phyloP scores from a whole-genome alignment of 495 filamentous ascomycete species.

The Tuber magnatum region DNA sequence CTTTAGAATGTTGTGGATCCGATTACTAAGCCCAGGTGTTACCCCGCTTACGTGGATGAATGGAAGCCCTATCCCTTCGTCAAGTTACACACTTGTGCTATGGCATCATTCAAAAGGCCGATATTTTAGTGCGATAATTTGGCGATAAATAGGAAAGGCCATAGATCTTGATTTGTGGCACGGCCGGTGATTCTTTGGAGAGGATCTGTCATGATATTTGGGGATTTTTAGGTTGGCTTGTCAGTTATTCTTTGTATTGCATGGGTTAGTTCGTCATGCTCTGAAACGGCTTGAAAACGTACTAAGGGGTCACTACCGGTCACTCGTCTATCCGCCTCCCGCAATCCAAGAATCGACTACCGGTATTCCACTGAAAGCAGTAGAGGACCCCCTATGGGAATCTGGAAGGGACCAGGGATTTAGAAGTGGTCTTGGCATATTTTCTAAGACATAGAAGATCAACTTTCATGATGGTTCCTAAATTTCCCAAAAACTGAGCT shows the following conservation, averaged over 20 bases:
- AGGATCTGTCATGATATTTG: neutral
- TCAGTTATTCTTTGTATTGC: neutral
- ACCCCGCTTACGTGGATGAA: neutral
- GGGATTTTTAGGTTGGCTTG: neutral
- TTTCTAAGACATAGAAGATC: too few species aligned
- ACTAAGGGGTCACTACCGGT: neutral
- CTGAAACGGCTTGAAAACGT: neutral
- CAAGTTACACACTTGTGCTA: neutral
- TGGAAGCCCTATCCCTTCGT: neutral
- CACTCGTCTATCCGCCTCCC: neutral
- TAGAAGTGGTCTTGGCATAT: too few species aligned
- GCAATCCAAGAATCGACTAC: neutral
- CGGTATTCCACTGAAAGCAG: neutral
- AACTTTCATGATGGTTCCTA: too few species aligned
- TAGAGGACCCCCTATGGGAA: neutral
- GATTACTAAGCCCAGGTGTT: slow-evolving; percentile 26
- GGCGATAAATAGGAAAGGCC: neutral
- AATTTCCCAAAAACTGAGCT: too few species aligned
- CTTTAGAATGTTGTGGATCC: slow-evolving; percentile 7
- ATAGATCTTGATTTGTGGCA: neutral
- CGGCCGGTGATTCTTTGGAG: neutral
- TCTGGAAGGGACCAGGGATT: too few species aligned
- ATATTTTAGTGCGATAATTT: neutral
- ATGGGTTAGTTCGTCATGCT: neutral
- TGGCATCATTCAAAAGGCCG: neutral